Percentiles rank a stretch among this genome's conserved stretches.
These are phyloP conservation scores for Cutaneotrichosporon cyanovorans DNA, from an alignment of 1,284 basidiomycete genomes.

Conservation along the genomic window DNA sequence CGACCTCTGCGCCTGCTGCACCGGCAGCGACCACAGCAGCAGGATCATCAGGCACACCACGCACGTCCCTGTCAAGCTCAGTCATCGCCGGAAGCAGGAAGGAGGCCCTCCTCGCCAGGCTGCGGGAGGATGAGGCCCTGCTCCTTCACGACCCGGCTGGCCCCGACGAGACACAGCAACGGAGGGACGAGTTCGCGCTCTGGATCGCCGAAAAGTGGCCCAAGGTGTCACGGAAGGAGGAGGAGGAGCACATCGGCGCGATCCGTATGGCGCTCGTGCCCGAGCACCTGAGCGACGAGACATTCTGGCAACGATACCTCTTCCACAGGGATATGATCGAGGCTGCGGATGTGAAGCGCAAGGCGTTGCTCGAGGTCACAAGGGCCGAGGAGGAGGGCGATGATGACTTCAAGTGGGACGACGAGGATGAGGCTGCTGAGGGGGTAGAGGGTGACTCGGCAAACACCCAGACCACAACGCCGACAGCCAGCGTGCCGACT, in stretches of 20 bases:
- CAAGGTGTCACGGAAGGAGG: slow-evolving; percentile 40
- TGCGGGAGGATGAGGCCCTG: slow-evolving; percentile 68
- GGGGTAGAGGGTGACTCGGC: background rate
- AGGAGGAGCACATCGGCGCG: slow-evolving; percentile 52
- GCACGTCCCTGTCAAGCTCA: slow-evolving; percentile 6
- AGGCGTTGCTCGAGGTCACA: slow-evolving; percentile 61
- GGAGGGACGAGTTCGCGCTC: slow-evolving; percentile 54
- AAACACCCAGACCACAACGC: slow-evolving; percentile 1
- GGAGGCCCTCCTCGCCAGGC: slow-evolving; percentile 63
- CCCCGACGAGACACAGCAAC: slow-evolving; percentile 49
- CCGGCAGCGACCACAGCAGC: background rate
- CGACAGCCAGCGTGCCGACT: slow-evolving; percentile 1
- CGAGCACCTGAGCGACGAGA: slow-evolving; percentile 56
- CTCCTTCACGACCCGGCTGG: slow-evolving; percentile 66
- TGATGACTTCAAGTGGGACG: slow-evolving; percentile 47
- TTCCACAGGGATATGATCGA: slow-evolving; percentile 83
- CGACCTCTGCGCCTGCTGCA: background rate
- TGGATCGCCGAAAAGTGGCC: slow-evolving; percentile 57
- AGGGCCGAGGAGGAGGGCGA: slow-evolving; percentile 8
- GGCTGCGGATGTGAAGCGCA: slow-evolving; percentile 70
- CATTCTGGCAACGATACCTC: slow-evolving; percentile 87
- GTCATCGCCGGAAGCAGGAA: slow-evolving; percentile 51
- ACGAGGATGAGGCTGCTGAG: slow-evolving; percentile 29
- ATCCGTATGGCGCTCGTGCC: slow-evolving; percentile 64
- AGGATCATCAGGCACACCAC: slow-evolving; percentile 23